Conservation (phyloP, 768 basidiomycete genomes). For the Tricholoma sp. region DNA sequence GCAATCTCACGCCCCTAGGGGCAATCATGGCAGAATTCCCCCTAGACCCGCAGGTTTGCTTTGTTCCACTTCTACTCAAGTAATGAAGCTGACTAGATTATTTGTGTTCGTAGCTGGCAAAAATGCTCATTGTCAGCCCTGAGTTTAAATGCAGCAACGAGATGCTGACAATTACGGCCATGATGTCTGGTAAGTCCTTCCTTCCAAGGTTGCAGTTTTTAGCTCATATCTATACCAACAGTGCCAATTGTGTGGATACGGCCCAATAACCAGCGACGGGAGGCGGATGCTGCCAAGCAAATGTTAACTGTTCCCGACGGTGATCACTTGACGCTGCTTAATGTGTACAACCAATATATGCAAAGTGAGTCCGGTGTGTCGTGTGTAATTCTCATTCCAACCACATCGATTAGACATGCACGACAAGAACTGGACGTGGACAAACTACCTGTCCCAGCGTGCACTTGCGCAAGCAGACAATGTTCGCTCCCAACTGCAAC, state of each 20-base stretch:
- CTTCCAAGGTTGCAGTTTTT: not conserved
- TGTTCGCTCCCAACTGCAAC: conserved; percentile 81
- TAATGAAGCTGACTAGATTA: conserved; percentile 1
- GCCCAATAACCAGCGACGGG: conserved; percentile 80
- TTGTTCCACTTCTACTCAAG: not conserved
- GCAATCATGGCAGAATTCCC: conserved; percentile 97
- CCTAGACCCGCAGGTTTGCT: conserved; percentile 88
- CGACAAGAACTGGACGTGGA: conserved; percentile 89
- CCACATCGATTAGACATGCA: conserved; percentile 46
- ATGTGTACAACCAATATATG: conserved; percentile 92
- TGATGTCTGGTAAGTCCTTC: conserved; percentile 74
- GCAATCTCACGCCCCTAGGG: conserved; percentile 82
- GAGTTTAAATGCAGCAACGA: conserved; percentile 97
- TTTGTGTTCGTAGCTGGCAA: conserved; percentile 56
- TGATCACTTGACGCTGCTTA: conserved; percentile 93
- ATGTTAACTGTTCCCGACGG: conserved; percentile 86
- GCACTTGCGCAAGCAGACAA: conserved; percentile 90
- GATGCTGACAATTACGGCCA: conserved; percentile 90
- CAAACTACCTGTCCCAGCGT: conserved; percentile 78
- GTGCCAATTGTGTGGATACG: conserved; percentile 95
- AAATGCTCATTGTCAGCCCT: conserved; percentile 90
- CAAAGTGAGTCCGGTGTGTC: conserved; percentile 48
- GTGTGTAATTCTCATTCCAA: not conserved
- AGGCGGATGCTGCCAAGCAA: conserved; percentile 91
- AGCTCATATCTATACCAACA: conserved; percentile 16